Conservation (phyloP, 148 eudicot genomes). For the Amaranthus palmeri region DNA sequence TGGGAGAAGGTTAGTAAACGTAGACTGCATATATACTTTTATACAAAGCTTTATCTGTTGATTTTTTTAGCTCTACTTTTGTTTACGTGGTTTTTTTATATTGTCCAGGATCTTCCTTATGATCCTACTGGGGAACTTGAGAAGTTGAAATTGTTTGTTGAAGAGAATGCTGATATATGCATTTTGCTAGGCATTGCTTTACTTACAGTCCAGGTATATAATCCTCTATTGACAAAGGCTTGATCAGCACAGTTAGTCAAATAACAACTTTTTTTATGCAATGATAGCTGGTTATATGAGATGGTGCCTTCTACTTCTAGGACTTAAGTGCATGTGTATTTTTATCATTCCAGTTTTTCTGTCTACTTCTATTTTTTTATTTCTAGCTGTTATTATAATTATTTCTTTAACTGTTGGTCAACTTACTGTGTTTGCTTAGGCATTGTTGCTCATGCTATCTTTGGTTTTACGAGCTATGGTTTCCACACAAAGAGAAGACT, state of each 20-base stretch:
- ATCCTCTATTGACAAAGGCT: neutral
- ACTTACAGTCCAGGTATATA: conserved; percentile 52
- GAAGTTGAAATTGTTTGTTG: conserved; percentile 41
- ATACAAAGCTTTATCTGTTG: neutral
- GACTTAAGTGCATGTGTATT: neutral
- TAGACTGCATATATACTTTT: neutral
- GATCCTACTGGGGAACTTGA: conserved; percentile 80
- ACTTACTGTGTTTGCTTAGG: conserved; percentile 37
- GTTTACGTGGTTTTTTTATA: conserved; percentile 2
- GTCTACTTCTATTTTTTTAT: no score
- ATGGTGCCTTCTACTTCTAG: neutral
- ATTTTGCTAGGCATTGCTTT: conserved; percentile 63
- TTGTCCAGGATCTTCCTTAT: conserved; percentile 60
- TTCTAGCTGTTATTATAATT: neutral
- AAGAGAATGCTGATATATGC: conserved; percentile 56
- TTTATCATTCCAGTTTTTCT: neutral
- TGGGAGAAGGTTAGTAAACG: conserved; percentile 60
- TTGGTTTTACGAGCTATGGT: conserved; percentile 56
- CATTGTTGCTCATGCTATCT: conserved; percentile 51
- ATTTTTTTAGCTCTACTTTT: neutral
- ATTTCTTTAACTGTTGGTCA: neutral
- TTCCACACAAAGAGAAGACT: conserved; percentile 36
- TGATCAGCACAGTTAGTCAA: no score
- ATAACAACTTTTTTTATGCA: no score
- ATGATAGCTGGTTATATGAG: neutral